Percentiles rank a stretch among this genome's conserved stretches.
phyloP scores from a whole-genome alignment of 2,329 filamentous ascomycete genomes.

The Massarina eburnea region DNA sequence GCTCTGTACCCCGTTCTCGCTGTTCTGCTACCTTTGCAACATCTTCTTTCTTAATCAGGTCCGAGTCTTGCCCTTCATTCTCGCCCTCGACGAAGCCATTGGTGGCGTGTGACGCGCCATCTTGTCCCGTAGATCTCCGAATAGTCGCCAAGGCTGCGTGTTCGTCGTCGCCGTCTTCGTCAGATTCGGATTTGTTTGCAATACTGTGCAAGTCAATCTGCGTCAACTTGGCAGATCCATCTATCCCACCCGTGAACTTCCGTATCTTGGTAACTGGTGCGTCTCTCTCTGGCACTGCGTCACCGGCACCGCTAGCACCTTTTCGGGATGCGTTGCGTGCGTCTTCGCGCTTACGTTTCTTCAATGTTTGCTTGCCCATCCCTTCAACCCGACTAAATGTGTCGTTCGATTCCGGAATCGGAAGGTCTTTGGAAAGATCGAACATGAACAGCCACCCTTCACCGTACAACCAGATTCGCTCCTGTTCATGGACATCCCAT shows the following conservation, averaged over 20 bases:
- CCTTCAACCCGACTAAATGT: slow-evolving; percentile 17
- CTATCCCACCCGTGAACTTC: slow-evolving; percentile 47
- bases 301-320: slow-evolving; percentile 57
- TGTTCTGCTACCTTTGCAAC: slow-evolving; percentile 20
- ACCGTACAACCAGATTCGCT: slow-evolving; percentile 83
- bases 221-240: slow-evolving; percentile 22
- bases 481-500: slow-evolving; percentile 67
- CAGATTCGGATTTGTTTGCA: slow-evolving; percentile 18
- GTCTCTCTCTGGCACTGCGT: slow-evolving; percentile 51
- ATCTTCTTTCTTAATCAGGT: slow-evolving; percentile 13
- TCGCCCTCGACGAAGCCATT: slow-evolving; percentile 13
- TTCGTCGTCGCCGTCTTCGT: slow-evolving; percentile 42
- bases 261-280: slow-evolving; percentile 52
- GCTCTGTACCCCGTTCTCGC: slow-evolving; percentile 21
- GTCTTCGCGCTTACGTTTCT: slow-evolving; percentile 26
- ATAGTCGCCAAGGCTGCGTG: slow-evolving; percentile 25
- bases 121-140: slow-evolving; percentile 26
- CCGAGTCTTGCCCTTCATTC: slow-evolving; percentile 8
- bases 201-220: slow-evolving; percentile 33
- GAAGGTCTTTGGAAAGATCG: slow-evolving; percentile 73
- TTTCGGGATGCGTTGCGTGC: slow-evolving; percentile 21
- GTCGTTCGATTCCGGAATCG: slow-evolving; percentile 19
- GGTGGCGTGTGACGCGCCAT: slow-evolving; percentile 16
- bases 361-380: slow-evolving; percentile 27
- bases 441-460: slow-evolving; percentile 89